Evolutionary conservation across 139 green algal genomes (phyloP).

Genomic region (Nannochloris sp.): DNA sequence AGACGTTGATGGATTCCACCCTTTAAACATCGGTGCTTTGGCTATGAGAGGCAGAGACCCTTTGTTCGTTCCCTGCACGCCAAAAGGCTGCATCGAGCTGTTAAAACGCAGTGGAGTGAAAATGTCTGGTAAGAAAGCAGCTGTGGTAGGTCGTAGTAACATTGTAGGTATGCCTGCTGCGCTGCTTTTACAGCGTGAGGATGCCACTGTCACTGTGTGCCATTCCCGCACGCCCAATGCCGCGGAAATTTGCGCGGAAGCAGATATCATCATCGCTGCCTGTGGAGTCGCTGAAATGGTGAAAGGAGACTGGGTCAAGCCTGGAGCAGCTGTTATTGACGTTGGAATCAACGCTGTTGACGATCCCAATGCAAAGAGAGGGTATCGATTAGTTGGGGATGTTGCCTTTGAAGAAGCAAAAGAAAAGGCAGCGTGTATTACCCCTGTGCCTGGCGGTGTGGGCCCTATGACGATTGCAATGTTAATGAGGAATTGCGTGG

Average conservation of each 20-base stretch:
- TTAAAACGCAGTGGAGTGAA: slow-evolving; percentile 56
- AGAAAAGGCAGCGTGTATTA: slow-evolving; percentile 63
- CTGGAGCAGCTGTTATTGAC: slow-evolving; percentile 59
- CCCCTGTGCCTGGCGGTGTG: slow-evolving; percentile 81
- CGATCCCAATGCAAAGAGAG: slow-evolving; percentile 31
- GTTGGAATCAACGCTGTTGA: slow-evolving; percentile 67
- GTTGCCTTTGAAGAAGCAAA: slow-evolving; percentile 57
- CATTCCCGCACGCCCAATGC: slow-evolving; percentile 52
- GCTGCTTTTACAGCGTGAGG: slow-evolving; percentile 60
- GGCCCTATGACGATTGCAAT: slow-evolving; percentile 91
- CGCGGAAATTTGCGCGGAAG: slow-evolving; percentile 55
- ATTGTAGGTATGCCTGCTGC: slow-evolving; percentile 87
- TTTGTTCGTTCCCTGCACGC: slow-evolving; percentile 81
- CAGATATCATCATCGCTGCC: slow-evolving; percentile 95
- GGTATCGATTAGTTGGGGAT: slow-evolving; percentile 78
- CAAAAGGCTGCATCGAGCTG: slow-evolving; percentile 86
- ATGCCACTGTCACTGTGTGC: slow-evolving; percentile 47
- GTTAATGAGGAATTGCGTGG: slow-evolving; percentile 71
- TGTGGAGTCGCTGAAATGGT: slow-evolving; percentile 82
- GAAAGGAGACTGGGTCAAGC: slow-evolving; percentile 66
- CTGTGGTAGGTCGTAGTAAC: slow-evolving; percentile 88
- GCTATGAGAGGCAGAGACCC: slow-evolving; percentile 75
- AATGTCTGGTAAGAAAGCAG: slow-evolving; percentile 64
- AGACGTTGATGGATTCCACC: slow-evolving; percentile 95
- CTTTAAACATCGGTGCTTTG: slow-evolving; percentile 80